Conservation (phyloP, 1,284 basidiomycete species). For the Boletus semigastroideus region DNA sequence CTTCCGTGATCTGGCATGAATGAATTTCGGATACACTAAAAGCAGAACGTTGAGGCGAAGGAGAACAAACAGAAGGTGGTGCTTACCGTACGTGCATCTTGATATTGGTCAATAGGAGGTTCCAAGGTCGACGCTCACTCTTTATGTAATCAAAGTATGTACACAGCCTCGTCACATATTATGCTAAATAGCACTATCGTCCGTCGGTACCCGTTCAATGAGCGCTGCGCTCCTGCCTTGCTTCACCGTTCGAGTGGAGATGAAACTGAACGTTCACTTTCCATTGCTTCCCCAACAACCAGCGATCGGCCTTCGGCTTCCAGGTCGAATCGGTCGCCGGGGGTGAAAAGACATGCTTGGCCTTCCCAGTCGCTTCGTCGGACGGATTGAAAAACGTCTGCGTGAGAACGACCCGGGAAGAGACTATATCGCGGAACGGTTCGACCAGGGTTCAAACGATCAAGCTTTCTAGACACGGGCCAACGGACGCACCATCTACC, state of each 20-base stretch:
- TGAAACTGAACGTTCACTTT: no score
- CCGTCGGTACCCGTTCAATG: no score
- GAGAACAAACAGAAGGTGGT: no score
- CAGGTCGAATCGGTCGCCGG: conserved; percentile 52
- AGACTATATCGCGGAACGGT: conserved; percentile 35
- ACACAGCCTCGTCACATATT: not conserved
- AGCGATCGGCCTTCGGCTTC: conserved; percentile 38
- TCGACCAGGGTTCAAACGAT: not conserved
- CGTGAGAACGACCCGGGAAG: conserved; percentile 48
- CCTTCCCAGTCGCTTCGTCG: conserved; percentile 30
- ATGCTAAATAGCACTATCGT: conserved; percentile 37
- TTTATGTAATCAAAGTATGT: no score
- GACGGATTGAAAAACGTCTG: conserved; percentile 49
- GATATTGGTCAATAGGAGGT: no score
- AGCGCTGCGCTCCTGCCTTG: conserved; percentile 43
- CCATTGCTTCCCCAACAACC: conserved; percentile 41
- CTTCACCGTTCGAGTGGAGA: conserved; percentile 42
- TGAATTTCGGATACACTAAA: no score
- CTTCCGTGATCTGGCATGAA: no score
- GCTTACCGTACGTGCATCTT: no score
- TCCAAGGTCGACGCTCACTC: no score
- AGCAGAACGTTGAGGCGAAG: no score
- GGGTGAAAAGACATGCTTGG: conserved; percentile 46
- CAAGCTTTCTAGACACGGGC: not conserved
- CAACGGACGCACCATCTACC: conserved; percentile 43